Evolutionary conservation across 164 flowering plant species (phyloP), one percentile per base, ranked within the genome.

Genomic region (Kalanchoe fedtschenkoi): DNA sequence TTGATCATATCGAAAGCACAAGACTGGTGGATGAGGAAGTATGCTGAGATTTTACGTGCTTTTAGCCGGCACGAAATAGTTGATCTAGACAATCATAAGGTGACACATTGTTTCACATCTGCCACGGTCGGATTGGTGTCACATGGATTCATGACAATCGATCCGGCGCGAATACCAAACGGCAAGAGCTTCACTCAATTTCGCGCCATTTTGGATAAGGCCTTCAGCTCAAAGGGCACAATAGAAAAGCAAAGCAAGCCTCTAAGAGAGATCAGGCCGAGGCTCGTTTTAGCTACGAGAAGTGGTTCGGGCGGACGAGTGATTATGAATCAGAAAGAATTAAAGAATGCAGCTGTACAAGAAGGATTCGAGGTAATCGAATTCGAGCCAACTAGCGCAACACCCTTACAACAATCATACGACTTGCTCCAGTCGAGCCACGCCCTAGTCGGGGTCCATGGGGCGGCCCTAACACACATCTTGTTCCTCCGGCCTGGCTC

Each of bases 1-100:
- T 72, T 78, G 7, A 84, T 80, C 58, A 17, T 86, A 28, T 46
- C 68, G 2, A 59, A 72, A 1, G 64, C 67, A 2, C 63, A 33
- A 11, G 60, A 70, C 26, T 79, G 85, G 87, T 86, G 92, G 92
- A 57, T 68, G 29, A 42, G 55, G 13, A 79, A 70, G 76, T 86
- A 83, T 34, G 60, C 30, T 0, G 76, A 77, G 0, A 24, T 86
- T 11, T 71, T 83, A 4, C 51, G n/a, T 1, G 60, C 41, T 4
- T 68, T 82, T 61, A 76, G 74, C 16, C 69, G 58, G 17, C 70
- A 82, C 65, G 80, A 74, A 2, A 62, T 80, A 17, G 33, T 86
- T 22, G 62, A 64, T 63, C 68, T 83, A 13, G 79, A 77, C 29
- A 65, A 63, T 0, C 74, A 67, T 3, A 75, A 70, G 6, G 6